These are phyloP conservation scores for Pontederia paniculata DNA, from an alignment of 176 grass and related monocot species.

Conservation along the genomic window DNA sequence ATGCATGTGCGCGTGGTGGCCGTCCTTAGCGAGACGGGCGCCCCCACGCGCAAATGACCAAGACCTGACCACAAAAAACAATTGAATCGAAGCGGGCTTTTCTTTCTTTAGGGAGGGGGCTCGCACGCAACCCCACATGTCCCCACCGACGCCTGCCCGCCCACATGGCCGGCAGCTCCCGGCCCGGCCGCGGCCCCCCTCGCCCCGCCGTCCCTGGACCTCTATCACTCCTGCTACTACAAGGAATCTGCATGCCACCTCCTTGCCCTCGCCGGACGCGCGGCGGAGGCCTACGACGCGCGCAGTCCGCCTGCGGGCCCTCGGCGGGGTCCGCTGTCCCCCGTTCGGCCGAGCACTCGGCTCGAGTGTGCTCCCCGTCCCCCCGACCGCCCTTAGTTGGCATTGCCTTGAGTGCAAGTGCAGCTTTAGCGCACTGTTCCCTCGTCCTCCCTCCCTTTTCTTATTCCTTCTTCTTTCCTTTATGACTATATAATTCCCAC, in stretches of 20 bases:
- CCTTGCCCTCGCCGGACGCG: too few relatives aligned
- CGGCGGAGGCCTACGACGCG: too few relatives aligned
- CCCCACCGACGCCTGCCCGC: not conserved
- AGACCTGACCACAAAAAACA: too few relatives aligned
- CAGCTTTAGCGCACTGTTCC: not conserved
- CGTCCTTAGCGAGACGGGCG: too few relatives aligned
- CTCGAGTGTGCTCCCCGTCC: not conserved
- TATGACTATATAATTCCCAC: not conserved
- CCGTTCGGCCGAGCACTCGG: not conserved
- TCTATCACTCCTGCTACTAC: too few relatives aligned
- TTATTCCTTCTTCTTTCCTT: not conserved
- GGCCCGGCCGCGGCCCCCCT: not conserved
- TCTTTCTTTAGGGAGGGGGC: too few relatives aligned
- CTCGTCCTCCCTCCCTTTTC: not conserved
- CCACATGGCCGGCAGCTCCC: not conserved
- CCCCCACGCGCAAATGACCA: too few relatives aligned
- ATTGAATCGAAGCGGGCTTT: too few relatives aligned
- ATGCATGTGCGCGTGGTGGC: too few relatives aligned
- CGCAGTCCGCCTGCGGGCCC: not conserved
- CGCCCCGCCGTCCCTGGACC: not conserved
- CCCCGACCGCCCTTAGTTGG: not conserved
- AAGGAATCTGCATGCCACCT: too few relatives aligned
- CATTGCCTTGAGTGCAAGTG: not conserved
- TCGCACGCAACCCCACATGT: not conserved
- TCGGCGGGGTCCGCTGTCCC: not conserved